Evolutionary conservation across 345 rosid species (phyloP), one percentile per base, ranked within the genome.

Genomic region (Xanthoceras sorbifolium): DNA sequence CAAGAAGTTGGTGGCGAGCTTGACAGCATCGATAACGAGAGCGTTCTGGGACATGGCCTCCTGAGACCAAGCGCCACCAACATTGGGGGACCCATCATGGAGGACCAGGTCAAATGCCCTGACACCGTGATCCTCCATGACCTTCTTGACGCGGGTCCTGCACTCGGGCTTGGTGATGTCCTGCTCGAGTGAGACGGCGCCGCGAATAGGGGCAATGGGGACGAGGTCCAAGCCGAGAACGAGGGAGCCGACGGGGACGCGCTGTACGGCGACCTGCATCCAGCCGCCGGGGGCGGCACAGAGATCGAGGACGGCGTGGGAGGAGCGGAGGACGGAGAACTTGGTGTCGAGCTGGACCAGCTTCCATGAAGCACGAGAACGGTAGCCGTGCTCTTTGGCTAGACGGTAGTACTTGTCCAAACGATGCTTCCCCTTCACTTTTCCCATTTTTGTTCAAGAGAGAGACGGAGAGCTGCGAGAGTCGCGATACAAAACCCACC

Each of bases 211-310:
- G 1, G 85, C 79, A 23, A 95, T 91, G 5, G 88, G 91, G 10
- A 84, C 97, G 25, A 95, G 84, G 81, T 95, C 99, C 73, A 95
- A 84, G 5, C 99, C 99, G 74, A 95, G 83, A 62, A 95, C 98
- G 61, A 95, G 93, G 75, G 94, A 89, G 6, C 98, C 97, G 22
- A 95, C 96, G 5, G 98, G 97, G 14, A 84, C 94, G 28, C 93
- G 91, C 90, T 89, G 81, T n/a, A 91, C 93, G 62, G 92, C 97
- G 22, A 94, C 95, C 75, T 94, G 98, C 98, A 94, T 93, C 98
- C 98, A 94, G 32, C 98, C 93, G 8, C 97, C 98, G 0, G 98
- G 98, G 59, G 98, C 97, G 80, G 98, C 97, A 74, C 98, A 93
- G 72, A 93, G 98, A 76, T 94, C 98, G 84, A 94, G 97, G 34